Conservation (phyloP, 345 rosid genomes). For the Eutrema heterophyllum region DNA sequence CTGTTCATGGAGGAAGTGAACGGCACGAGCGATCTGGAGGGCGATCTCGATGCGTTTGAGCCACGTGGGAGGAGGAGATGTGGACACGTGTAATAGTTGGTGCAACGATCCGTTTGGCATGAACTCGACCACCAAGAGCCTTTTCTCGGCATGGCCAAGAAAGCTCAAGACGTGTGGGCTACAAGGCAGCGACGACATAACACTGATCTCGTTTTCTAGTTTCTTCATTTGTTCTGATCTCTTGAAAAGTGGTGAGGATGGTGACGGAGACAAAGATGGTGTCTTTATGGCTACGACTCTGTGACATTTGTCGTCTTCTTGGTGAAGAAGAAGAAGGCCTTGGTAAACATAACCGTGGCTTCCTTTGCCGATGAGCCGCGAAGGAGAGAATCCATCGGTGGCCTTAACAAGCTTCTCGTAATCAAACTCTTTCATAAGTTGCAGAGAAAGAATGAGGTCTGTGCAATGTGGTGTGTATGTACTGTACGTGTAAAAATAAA, state of each 20-base stretch:
- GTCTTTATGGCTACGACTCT: slow-evolving; percentile 51
- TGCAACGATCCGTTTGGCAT: slow-evolving; percentile 76
- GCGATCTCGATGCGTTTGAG: slow-evolving; percentile 52
- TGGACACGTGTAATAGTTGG: slow-evolving; percentile 42
- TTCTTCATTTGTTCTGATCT: slow-evolving; percentile 40
- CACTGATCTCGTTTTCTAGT: slow-evolving; percentile 48
- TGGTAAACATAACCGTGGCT: slow-evolving; percentile 68
- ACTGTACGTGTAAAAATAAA: not conserved
- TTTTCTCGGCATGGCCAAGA: slow-evolving; percentile 39
- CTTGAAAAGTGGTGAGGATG: not conserved
- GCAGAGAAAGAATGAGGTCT: not conserved
- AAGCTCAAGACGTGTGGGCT: slow-evolving; percentile 40
- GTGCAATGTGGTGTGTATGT: not conserved
- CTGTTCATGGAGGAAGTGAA: slow-evolving; percentile 52
- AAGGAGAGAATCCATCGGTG: slow-evolving; percentile 50
- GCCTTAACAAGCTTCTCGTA: slow-evolving; percentile 49
- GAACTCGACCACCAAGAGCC: slow-evolving; percentile 61
- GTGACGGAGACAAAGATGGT: slow-evolving; percentile 18
- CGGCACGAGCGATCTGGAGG: slow-evolving; percentile 51
- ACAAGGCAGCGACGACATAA: slow-evolving; percentile 45
- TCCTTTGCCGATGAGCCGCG: slow-evolving; percentile 64
- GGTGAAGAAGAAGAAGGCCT: slow-evolving; percentile 40
- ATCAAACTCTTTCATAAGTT: slow-evolving; percentile 35
- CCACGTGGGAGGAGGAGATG: slow-evolving; percentile 44
- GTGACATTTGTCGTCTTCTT: not conserved